phyloP scores from a whole-genome alignment of 2,329 filamentous ascomycete species.

The Hypoxylon sp. region DNA sequence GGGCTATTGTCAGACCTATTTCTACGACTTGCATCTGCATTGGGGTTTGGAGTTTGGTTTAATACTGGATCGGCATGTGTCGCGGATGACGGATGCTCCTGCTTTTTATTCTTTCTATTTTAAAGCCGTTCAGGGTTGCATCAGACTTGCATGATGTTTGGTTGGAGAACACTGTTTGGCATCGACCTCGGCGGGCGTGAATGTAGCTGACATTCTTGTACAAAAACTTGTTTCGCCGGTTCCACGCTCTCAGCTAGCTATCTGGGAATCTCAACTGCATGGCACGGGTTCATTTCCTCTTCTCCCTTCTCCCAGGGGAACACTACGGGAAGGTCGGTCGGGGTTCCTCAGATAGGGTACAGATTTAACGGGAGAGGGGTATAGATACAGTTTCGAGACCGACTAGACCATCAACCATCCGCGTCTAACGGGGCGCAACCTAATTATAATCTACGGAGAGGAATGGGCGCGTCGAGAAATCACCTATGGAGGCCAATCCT shows the following conservation, averaged over 20 bases:
- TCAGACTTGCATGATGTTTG: slow-evolving; percentile 11
- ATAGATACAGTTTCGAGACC: slow-evolving; percentile 36
- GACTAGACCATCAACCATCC: slow-evolving; percentile 5
- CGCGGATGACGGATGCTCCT: slow-evolving; percentile 1
- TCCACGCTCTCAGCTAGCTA: slow-evolving; percentile 8
- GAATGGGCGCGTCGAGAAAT: slow-evolving; percentile 21
- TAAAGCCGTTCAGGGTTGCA: background rate
- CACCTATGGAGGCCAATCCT: background rate
- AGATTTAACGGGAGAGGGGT: slow-evolving; percentile 21
- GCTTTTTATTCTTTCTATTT: slow-evolving; percentile 7
- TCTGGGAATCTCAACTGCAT: slow-evolving; percentile 13
- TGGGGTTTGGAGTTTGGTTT: slow-evolving; percentile 38
- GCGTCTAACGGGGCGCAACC: slow-evolving; percentile 25
- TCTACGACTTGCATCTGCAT: slow-evolving; percentile 34
- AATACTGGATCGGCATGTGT: slow-evolving; percentile 12
- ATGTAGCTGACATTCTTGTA: slow-evolving; percentile 29
- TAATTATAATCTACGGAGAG: slow-evolving; percentile 36
- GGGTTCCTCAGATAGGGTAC: slow-evolving; percentile 18
- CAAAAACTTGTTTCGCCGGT: slow-evolving; percentile 18
- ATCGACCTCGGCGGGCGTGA: background rate
- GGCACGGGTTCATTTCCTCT: slow-evolving; percentile 1
- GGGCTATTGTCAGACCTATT: slow-evolving; percentile 12
- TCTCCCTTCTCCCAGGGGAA: background rate
- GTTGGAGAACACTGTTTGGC: slow-evolving; percentile 2
- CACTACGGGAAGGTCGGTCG: slow-evolving; percentile 17